A percentile compares a stretch with the other conserved stretches of the same genome.
Conservation (phyloP, 2,329 filamentous ascomycete species). For the Ascochyta fabae region DNA sequence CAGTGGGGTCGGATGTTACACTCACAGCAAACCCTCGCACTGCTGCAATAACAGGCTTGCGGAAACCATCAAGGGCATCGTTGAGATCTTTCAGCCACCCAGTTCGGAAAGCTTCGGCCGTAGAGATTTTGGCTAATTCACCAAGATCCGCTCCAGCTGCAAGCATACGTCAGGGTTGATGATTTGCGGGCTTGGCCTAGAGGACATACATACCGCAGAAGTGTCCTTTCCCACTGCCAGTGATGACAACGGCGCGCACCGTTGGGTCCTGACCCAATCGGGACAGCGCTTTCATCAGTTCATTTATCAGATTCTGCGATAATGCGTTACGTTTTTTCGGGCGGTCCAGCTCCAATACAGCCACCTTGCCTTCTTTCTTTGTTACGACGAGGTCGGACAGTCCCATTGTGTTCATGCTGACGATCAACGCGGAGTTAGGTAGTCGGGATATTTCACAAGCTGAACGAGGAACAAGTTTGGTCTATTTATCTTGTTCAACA, state of each 20-base stretch:
- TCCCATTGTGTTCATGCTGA: conserved; percentile 4
- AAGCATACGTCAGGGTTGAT: conserved; percentile 14
- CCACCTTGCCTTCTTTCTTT: conserved; percentile 47
- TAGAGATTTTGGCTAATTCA: conserved; percentile 89
- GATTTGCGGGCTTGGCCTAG: not conserved
- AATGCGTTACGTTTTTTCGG: conserved; percentile 66
- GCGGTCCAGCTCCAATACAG: conserved; percentile 60
- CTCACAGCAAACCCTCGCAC: conserved; percentile 81
- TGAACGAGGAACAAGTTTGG: not conserved
- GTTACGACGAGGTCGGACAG: conserved; percentile 20
- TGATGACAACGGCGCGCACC: conserved; percentile 63
- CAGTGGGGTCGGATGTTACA: not conserved
- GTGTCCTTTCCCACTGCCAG: conserved; percentile 84
- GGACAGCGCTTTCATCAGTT: conserved; percentile 36
- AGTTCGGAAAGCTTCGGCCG: conserved; percentile 79
- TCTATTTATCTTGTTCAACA: conserved; percentile 11
- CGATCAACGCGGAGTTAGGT: not conserved
- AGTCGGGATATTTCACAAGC: not conserved
- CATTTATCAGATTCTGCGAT: conserved; percentile 57
- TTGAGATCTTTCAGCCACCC: conserved; percentile 96
- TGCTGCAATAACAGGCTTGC: conserved; percentile 90
- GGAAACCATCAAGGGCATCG: conserved; percentile 76
- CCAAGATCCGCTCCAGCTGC: conserved; percentile 92
- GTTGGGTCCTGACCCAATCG: conserved; percentile 25
- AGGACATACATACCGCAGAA: conserved; percentile 66